Conservation (phyloP, 1,139 yeast genomes). For the Protomyces inouyei region DNA sequence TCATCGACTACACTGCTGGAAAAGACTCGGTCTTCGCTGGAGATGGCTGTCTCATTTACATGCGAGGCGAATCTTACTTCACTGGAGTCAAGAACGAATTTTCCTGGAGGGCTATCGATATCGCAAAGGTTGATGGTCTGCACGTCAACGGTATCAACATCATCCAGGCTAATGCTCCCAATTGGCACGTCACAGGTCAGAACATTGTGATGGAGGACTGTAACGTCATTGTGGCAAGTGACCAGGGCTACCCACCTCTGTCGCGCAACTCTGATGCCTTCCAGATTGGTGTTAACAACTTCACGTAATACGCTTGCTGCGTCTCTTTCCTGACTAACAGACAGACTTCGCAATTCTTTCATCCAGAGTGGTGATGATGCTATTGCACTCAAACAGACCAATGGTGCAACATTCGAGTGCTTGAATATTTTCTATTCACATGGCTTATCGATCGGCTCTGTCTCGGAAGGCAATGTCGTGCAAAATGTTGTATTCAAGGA, state of each 20-base stretch:
- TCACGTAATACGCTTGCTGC: neutral
- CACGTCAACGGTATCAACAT: neutral
- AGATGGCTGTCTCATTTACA: neutral
- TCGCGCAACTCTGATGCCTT: neutral
- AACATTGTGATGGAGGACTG: neutral
- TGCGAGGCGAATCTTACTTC: neutral
- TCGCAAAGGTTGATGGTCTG: neutral
- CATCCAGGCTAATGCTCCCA: neutral
- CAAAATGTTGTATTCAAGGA: neutral
- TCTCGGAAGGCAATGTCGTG: neutral
- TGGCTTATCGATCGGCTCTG: neutral
- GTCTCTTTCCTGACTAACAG: neutral
- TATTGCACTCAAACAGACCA: neutral
- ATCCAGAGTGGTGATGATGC: neutral
- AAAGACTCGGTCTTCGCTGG: neutral
- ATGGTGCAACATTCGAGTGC: neutral
- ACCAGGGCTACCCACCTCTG: neutral
- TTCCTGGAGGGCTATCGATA: neutral
- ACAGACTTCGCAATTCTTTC: neutral
- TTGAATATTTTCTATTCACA: neutral
- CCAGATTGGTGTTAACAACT: neutral
- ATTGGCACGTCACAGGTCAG: neutral
- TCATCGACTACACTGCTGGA: neutral
- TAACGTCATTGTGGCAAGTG: neutral
- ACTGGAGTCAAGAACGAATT: neutral